A percentile compares a stretch with the other conserved stretches of the same genome.
Conservation (phyloP, 2,329 filamentous ascomycete species). For the Sclerotinia minor region DNA sequence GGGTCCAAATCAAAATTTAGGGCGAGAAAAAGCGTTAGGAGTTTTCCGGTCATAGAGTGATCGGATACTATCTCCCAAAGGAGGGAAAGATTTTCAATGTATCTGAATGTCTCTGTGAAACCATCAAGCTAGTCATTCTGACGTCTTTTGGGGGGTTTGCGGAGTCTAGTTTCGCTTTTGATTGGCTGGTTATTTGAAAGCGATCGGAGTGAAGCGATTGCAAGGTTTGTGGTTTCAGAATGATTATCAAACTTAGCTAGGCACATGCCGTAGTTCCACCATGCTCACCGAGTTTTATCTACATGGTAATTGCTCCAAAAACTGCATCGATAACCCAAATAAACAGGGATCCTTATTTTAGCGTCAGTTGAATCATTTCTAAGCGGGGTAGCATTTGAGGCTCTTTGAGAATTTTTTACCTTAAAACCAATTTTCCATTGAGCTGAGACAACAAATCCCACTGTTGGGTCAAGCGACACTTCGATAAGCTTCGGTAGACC, state of each 20-base stretch:
- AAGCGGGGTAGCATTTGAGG: no score
- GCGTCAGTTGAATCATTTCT: no score
- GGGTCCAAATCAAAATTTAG: not conserved
- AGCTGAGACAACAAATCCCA: no score
- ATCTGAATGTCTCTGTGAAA: not conserved
- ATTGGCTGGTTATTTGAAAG: no score
- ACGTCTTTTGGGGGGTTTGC: not conserved
- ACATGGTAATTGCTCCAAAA: no score
- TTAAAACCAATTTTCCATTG: no score
- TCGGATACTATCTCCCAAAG: not conserved
- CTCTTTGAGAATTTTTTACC: no score
- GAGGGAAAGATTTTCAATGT: not conserved
- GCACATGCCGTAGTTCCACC: not conserved
- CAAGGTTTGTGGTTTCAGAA: not conserved
- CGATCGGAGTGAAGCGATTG: not conserved
- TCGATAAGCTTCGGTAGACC: no score
- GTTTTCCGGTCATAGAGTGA: not conserved
- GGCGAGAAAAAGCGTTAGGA: not conserved
- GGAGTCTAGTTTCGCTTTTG: not conserved
- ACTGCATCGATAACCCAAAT: no score
- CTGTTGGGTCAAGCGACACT: no score
- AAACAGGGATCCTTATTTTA: no score
- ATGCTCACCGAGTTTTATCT: no score
- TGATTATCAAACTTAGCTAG: not conserved
- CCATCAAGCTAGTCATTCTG: not conserved